Conservation (phyloP, 1,139 yeast genomes). For the Arxiozyma bovina region DNA sequence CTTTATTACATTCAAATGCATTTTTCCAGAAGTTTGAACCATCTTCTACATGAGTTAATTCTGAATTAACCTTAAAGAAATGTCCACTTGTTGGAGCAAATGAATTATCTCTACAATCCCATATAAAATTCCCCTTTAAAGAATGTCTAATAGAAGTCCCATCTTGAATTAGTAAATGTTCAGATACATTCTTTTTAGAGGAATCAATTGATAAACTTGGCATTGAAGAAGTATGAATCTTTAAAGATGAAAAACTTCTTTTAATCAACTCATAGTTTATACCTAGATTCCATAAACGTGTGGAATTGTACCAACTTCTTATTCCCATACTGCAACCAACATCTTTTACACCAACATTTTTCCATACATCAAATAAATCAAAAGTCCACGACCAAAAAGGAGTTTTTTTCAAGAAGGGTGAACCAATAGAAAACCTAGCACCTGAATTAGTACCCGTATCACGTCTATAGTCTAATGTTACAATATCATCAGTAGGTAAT, state of each 20-base stretch:
- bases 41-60: constrained; percentile 30
- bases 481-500: constrained; percentile 74
- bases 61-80: constrained; percentile 45
- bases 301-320: constrained; percentile 8
- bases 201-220: constrained; percentile 33
- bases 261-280: constrained; percentile 55
- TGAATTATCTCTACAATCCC: constrained; percentile 50
- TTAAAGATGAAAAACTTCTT: constrained; percentile 31
- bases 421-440: constrained; percentile 3
- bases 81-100: constrained; percentile 54
- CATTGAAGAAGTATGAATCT: neutral
- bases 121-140: constrained; percentile 41
- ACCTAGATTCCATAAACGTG: constrained; percentile 40
- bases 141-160: constrained; percentile 56
- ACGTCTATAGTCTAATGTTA: constrained; percentile 65
- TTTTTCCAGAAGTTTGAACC: constrained; percentile 20
- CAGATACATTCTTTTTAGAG: constrained; percentile 32
- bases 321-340: constrained; percentile 7
- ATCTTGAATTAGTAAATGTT: constrained; percentile 35
- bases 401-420: constrained; percentile 44
- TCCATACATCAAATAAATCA: constrained; percentile 42
- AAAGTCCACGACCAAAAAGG: constrained; percentile 44
- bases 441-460: constrained; percentile 70
- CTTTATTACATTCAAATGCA: constrained; percentile 41
- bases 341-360: constrained; percentile 14